These are phyloP conservation scores for Pterulicium gracile DNA, from an alignment of 1,284 basidiomycete genomes.

Conservation along the genomic window DNA sequence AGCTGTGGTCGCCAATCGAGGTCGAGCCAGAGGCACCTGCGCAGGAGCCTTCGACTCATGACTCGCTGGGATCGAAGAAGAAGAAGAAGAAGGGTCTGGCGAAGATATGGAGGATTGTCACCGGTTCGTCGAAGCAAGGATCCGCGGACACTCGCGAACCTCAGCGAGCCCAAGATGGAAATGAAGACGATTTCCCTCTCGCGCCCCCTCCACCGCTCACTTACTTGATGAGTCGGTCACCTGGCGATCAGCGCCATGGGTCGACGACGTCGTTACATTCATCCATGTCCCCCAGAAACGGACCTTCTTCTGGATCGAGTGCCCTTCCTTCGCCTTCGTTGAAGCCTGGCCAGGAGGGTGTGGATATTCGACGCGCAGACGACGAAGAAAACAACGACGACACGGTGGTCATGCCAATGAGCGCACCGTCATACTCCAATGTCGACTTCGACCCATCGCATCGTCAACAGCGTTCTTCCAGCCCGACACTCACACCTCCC, in stretches of 20 bases:
- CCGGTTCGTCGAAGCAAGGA: slow-evolving; percentile 39
- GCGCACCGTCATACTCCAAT: slow-evolving; percentile 16
- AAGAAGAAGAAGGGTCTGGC: slow-evolving; percentile 76
- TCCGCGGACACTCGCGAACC: slow-evolving; percentile 18
- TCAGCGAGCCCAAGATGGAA: slow-evolving; percentile 30
- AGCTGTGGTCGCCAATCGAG: slow-evolving; percentile 40
- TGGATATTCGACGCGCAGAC: slow-evolving; percentile 29
- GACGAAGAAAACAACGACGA: slow-evolving; percentile 26
- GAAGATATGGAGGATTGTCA: slow-evolving; percentile 77
- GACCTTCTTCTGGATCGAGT: slow-evolving; percentile 45
- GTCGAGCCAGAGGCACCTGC: slow-evolving; percentile 17
- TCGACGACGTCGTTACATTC: slow-evolving; percentile 61
- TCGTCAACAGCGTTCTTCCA: slow-evolving; percentile 19
- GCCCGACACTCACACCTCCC: slow-evolving; percentile 19
- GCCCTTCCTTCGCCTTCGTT: slow-evolving; percentile 64
- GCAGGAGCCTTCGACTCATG: slow-evolving; percentile 17
- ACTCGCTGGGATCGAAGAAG: no score
- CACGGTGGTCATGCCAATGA: slow-evolving; percentile 8
- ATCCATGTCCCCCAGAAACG: slow-evolving; percentile 41
- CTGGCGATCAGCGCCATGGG: slow-evolving; percentile 47
- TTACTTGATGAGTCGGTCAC: slow-evolving; percentile 36
- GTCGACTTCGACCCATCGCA: slow-evolving; percentile 20
- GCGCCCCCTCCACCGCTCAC: slow-evolving; percentile 82
- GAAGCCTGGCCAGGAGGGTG: slow-evolving; percentile 47
- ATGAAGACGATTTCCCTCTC: slow-evolving; percentile 62